Evolutionary conservation across 2,329 filamentous ascomycete genomes (phyloP), one percentile per base, ranked within the genome.

Genomic region (Phoma sp.): DNA sequence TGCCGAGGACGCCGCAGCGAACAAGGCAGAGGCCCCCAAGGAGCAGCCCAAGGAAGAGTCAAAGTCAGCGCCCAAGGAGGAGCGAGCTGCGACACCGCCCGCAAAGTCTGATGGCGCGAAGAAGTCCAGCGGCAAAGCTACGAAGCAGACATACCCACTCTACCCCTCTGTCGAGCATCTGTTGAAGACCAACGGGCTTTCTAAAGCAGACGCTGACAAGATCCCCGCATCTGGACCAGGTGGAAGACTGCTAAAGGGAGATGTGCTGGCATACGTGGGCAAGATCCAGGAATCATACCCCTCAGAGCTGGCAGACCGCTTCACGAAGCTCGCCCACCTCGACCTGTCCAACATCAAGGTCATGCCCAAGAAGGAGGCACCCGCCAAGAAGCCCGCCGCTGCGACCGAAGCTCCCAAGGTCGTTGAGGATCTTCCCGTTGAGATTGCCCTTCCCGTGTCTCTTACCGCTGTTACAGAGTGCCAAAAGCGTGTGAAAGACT

Each of bases 261-360:
- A 99, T 73, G 89, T 99, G 6, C 86, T 99, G 49, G 93, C 92
- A 43, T 95, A 94, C 76, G 77, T 98, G 15, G 95, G 95, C 60
- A 81, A 83, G 65, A 91, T 97, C 69, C 81, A 88, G 57, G 80
- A 87, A 60, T 82, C 87, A 55, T 89, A 91, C 64, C 90, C 94
- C 2, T 83, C 85, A 21, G 81, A 86, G 58, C 84, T 92, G 65
- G 89, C 90, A 51, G 80, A 84, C 54, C 87, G 86, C 47, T 88
- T 96, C 71, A 82, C 85, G 57, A 88, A 92, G 76, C 85, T 95
- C 43, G 81, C 85, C 37, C 92, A 96, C 75, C 86, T 99, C 48
- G 94, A 99, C 74, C 86, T 99, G 22, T 95, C 90, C 81, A 96
- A 98, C 81, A 94, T 98, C 81, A 96, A 96, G 81, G 79, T 94